A percentile compares a stretch with the other conserved stretches of the same genome.
Conservation (phyloP, 2,329 filamentous ascomycete genomes). For the Botryotinia narcissicola region DNA sequence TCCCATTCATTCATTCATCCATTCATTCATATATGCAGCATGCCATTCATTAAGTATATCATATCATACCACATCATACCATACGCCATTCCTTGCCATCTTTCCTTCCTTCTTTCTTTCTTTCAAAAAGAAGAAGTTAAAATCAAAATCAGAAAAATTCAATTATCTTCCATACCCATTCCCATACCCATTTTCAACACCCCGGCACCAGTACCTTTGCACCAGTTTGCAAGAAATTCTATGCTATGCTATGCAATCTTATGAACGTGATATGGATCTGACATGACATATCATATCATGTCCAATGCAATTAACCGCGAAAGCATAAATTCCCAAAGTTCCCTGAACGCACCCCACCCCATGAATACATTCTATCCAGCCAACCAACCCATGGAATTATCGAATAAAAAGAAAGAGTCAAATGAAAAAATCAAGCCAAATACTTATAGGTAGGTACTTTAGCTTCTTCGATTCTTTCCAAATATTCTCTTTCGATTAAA, state of each 20-base stretch:
- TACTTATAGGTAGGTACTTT: conserved; percentile 66
- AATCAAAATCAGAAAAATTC: not conserved
- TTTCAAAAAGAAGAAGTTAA: not conserved
- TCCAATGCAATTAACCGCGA: not conserved
- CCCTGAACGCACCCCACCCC: not conserved
- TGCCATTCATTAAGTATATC: not conserved
- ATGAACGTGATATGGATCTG: not conserved
- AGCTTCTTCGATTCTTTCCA: conserved; percentile 70
- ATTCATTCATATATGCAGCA: not conserved
- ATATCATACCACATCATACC: not conserved
- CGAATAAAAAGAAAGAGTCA: no score
- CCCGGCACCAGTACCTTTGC: not conserved
- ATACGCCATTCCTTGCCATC: not conserved
- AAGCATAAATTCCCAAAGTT: not conserved
- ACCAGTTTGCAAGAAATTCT: conserved; percentile 1
- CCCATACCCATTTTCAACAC: not conserved
- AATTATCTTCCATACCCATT: not conserved
- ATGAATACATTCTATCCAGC: not conserved
- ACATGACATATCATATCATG: not conserved
- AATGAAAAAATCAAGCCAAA: conserved; percentile 52
- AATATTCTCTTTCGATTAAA: conserved; percentile 72
- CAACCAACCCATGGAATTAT: not conserved
- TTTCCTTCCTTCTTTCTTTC: no score
- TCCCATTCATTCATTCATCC: not conserved
- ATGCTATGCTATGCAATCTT: not conserved